Base-by-base conservation (phyloP, 2,329 filamentous ascomycete genomes). In the Fusarium sulawesiense region DNA sequence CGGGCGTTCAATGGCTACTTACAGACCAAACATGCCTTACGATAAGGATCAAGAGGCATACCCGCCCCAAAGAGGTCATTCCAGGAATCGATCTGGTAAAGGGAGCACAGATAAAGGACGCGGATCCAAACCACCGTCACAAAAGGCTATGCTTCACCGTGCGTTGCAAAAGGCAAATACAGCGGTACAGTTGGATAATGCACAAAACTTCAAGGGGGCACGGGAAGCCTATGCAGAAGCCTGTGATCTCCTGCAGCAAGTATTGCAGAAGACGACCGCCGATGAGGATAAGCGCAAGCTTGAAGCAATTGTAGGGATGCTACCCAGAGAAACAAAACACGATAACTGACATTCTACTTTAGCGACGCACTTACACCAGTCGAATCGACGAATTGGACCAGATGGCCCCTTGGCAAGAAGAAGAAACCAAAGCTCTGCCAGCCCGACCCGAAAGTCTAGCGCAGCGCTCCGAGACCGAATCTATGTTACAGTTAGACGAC, bases 111-210 rank as follows among this genome's bases (percentile, higher is more conserved):
- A 82, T 34, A 80, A 73, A 56, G 58, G 58, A 45, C 75, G 77
- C 12, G 60, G 66, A 18, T 42, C 64, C n/a, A 85, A 85, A 66
- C 81, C 81, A n/a, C 88, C 88, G 16, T 93, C 92, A 2, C 92
- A 98, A 78, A 98, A 98, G 83, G 92, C 91, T 13, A 98, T 98
- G 94, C 86, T 99, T 37, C 97, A 95, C n/a, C 93, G 92, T 74
- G 96, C 96, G 1, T 83, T 99, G 57, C 92, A 97, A 78, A 97
- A 98, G 81, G 96, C 96, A 51, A 98, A 99, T 77, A 95, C 93
- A 14, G 96, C 96, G 23, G 96, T 99, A 27, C 88, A 98, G 72
- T 87, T 99, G 42, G 96, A 99, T 81, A 98, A 98, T 86, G 94
- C 93, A 16, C 93, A 96, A 76, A 97, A 98, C 76, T 95, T 96